A percentile compares a stretch with the other conserved stretches of the same genome.
These are phyloP conservation scores for Taphrina betulina DNA, from an alignment of 1,139 yeast species.

Conservation along the genomic window DNA sequence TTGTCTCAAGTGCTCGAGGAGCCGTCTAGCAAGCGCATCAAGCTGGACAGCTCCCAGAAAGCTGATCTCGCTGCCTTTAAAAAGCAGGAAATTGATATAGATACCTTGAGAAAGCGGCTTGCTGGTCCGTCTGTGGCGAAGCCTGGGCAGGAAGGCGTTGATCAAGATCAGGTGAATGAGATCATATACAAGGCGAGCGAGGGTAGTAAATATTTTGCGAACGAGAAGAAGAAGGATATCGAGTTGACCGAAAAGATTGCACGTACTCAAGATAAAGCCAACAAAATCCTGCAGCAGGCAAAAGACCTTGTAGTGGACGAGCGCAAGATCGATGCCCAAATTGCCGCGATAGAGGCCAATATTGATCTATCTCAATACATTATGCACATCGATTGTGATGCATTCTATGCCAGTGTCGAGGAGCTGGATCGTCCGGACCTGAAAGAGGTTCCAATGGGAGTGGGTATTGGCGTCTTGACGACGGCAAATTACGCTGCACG, in stretches of 20 bases:
- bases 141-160: slow-evolving; percentile 40
- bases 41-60: slow-evolving; percentile 8
- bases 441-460: slow-evolving; percentile 65
- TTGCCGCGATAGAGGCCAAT: slow-evolving; percentile 34
- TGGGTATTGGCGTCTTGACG: slow-evolving; percentile 73
- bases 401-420: slow-evolving; percentile 78
- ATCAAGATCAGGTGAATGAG: slow-evolving; percentile 38
- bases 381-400: slow-evolving; percentile 77
- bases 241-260: slow-evolving; percentile 38
- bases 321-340: slow-evolving; percentile 29
- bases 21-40: slow-evolving; percentile 8
- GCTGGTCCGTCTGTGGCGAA: slow-evolving; percentile 40
- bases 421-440: slow-evolving; percentile 54
- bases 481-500: slow-evolving; percentile 80
- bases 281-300: slow-evolving; percentile 23
- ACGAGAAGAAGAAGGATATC: slow-evolving; percentile 38
- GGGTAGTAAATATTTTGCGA: slow-evolving; percentile 39
- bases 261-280: slow-evolving; percentile 31
- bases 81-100: slow-evolving; percentile 27
- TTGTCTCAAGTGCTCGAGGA: slow-evolving; percentile 15
- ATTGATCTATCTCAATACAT: slow-evolving; percentile 46
- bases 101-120: slow-evolving; percentile 37
- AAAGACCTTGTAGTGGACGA: slow-evolving; percentile 36
- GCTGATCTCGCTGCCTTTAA: slow-evolving; percentile 16
- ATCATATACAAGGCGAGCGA: slow-evolving; percentile 40